Evolutionary conservation across 306 rosid genomes (phyloP), one percentile per base, ranked within the genome.

Genomic region (Cercis canadensis): DNA sequence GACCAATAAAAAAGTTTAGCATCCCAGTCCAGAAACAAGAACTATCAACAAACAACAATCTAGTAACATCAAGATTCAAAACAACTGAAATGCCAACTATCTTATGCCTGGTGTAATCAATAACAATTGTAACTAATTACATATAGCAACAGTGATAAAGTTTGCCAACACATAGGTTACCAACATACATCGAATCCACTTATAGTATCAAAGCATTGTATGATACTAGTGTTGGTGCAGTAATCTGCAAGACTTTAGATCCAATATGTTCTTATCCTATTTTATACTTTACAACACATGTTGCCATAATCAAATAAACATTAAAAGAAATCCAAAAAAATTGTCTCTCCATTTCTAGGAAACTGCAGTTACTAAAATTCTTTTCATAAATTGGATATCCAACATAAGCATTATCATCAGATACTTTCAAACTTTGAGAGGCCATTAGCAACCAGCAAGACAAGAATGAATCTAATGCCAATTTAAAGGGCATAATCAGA

Each of bases 401-500:
- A 70, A 31, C 19, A 41, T 59, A 17, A 47, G 62, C 62, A 37
- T 47, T 34, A 33, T 49, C 69, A 40, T 5, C 60, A 29, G 36
- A 63, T 18, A 52, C 33, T n/a, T 77, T 73, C 33, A 63, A 17
- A 52, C 19, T 19, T 77, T 73, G 40, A 77, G 31, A 72, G 12
- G 40, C 17, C 0, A 41, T 64, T 40, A 15, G 73, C 9, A 73
- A 68, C 37, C 51, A 63, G 46, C 3, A 19, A 32, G 19, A 41
- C 61, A 59, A 49, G 32, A n/a, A 47, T 0, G 8, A 61, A 67
- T 56, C 57, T 50, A 79, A n/a, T 37, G 59, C 11, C 49, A 57
- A 77, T 53, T 50, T 31, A 60, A 72, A 74, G 69, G 76, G 67
- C 43, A 54, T 63, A 52, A 58, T 6, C 17, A 73, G 40, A 65